Evolutionary conservation across 2,329 filamentous ascomycete species (phyloP).

Genomic region (Albifimbria verrucaria): DNA sequence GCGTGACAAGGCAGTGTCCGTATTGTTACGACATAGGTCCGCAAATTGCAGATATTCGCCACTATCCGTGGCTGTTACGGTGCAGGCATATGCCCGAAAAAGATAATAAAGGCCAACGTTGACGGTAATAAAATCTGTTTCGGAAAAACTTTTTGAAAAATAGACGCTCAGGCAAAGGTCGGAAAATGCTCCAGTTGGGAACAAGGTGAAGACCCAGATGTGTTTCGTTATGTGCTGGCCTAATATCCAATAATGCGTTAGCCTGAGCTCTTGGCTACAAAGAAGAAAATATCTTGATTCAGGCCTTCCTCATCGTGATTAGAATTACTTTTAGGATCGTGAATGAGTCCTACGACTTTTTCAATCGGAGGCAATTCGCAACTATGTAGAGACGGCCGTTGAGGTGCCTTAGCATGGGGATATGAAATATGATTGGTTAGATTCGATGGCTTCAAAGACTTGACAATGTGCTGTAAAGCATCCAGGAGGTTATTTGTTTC

Average conservation of each 20-base stretch:
- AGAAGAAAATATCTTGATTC: too few relatives aligned
- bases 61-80: conserved; percentile 9
- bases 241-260: not conserved
- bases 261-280: too few relatives aligned
- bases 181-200: conserved; percentile 24
- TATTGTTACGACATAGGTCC: conserved; percentile 21
- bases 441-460: not conserved
- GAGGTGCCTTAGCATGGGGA: not conserved
- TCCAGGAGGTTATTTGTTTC: conserved; percentile 32
- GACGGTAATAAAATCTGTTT: conserved; percentile 29
- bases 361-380: not conserved
- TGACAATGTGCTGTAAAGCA: conserved; percentile 22
- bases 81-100: conserved; percentile 18
- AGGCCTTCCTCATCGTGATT: too few relatives aligned
- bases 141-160: conserved; percentile 26
- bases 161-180: conserved; percentile 30
- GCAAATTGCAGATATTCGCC: conserved; percentile 20
- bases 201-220: conserved; percentile 24
- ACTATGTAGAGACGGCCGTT: not conserved
- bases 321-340: not conserved
- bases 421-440: not conserved
- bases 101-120: conserved; percentile 28
- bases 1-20: conserved; percentile 27
- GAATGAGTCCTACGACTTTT: not conserved
- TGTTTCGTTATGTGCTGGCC: conserved; percentile 15